These are phyloP conservation scores for Colletotrichum paranaense DNA, from an alignment of 2,329 filamentous ascomycete species.

Conservation along the genomic window DNA sequence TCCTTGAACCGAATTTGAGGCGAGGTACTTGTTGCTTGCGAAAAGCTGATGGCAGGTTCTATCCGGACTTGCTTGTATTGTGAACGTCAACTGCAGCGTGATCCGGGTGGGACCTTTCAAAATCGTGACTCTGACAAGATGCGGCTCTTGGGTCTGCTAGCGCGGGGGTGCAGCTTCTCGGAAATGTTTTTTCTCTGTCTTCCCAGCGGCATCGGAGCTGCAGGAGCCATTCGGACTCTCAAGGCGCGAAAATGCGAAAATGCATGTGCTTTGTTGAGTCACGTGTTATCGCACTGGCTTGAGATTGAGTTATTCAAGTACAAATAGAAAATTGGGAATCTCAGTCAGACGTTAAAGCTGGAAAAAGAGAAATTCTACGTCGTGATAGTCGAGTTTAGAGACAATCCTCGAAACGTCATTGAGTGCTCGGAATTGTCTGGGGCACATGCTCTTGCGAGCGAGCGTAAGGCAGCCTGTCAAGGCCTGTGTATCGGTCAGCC, in stretches of 20 bases:
- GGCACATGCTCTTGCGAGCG: not conserved
- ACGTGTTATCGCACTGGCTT: slow-evolving; percentile 13
- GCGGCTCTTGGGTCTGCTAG: slow-evolving; percentile 7
- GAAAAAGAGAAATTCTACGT: not conserved
- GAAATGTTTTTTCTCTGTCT: slow-evolving; percentile 31
- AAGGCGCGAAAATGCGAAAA: slow-evolving; percentile 6
- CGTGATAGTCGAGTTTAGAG: not conserved
- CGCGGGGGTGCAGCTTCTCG: slow-evolving; percentile 6
- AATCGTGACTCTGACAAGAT: slow-evolving; percentile 4
- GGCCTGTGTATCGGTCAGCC: slow-evolving; percentile 25
- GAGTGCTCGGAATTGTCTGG: not conserved
- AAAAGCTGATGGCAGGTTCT: not conserved
- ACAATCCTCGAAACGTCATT: not conserved
- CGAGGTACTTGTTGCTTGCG: not conserved
- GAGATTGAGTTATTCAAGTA: not conserved
- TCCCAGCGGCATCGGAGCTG: slow-evolving; percentile 35
- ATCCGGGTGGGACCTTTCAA: not conserved
- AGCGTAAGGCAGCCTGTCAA: not conserved
- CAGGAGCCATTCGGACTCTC: slow-evolving; percentile 3
- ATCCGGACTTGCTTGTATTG: not conserved
- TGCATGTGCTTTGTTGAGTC: slow-evolving; percentile 12
- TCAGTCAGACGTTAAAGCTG: not conserved
- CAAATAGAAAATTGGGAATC: not conserved
- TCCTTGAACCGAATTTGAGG: not conserved
- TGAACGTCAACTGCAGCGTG: not conserved